These are phyloP conservation scores for Quercus robur DNA, from an alignment of 306 rosid species.

Conservation along the genomic window DNA sequence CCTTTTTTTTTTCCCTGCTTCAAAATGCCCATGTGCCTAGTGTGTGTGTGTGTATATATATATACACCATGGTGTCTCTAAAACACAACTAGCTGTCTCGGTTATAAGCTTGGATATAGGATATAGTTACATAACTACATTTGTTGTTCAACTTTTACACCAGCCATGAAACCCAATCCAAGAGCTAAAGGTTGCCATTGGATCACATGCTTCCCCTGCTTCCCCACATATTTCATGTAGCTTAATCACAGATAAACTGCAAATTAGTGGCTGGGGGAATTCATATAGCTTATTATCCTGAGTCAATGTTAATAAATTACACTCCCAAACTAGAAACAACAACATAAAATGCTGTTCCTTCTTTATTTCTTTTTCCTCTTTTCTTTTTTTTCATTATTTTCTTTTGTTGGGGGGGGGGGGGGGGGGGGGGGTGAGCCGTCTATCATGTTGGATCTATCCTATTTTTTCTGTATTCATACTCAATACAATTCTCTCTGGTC, in stretches of 20 bases:
- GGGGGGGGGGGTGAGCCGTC: too few relatives aligned
- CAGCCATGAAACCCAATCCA: too few relatives aligned
- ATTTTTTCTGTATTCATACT: background rate
- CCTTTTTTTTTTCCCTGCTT: too few relatives aligned
- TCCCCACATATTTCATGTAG: background rate
- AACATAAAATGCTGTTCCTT: too few relatives aligned
- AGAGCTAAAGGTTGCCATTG: background rate
- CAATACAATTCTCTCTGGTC: background rate
- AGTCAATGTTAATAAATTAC: background rate
- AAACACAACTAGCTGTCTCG: background rate
- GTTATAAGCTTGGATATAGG: too few relatives aligned
- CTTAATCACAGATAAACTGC: background rate
- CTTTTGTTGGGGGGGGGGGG: too few relatives aligned
- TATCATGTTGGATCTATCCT: background rate
- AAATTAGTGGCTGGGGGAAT: background rate
- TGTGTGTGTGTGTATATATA: too few relatives aligned
- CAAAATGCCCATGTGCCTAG: too few relatives aligned
- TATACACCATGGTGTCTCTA: background rate
- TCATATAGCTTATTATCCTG: background rate
- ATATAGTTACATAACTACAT: too few relatives aligned
- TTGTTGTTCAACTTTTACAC: too few relatives aligned
- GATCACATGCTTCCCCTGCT: background rate
- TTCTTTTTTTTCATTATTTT: background rate
- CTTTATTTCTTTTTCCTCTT: background rate
- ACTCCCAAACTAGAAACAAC: too few relatives aligned